Evolutionary conservation across 2,329 filamentous ascomycete genomes (phyloP), one percentile per base, ranked within the genome.

Genomic region (Sphaerulina vaccinii): DNA sequence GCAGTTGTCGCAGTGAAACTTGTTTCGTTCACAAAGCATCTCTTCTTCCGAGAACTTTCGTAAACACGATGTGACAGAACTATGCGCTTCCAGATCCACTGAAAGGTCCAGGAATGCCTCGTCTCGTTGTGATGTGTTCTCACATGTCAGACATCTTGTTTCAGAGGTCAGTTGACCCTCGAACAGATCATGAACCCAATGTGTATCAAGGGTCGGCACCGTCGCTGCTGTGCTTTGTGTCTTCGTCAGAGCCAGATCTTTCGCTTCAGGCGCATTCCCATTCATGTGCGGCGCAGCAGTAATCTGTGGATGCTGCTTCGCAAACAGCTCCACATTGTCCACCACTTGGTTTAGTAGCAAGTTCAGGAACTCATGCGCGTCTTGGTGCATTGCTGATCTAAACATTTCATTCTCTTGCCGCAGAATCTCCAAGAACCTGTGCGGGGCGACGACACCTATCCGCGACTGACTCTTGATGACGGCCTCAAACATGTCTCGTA

Each of bases 1-100:
- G 62, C 93, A 99, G 63, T 91, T 91, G 69, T 99, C 93, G 73
- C 93, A 99, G 68, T 99, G 92, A 61, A 99, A 99, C 68, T 99
- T 99, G 76, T 99, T 97, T 55, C 91, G 82, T 73, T 99, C 93
- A 67, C 93, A 97, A 52, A 99, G 80, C 90, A 97, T 96, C 71
- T 99, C 93, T 65, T 97, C 93, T 39, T 93, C 90, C 0, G 93
- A 99, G 65, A 99, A 99, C 65, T 96, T 96, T 53, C 89, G 83
- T 58, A 99, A 73, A 68, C 93, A 99, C 21, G 93, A 92, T 2
- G 93, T 97, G 3, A 99, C 93, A 0, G 93, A 99, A 0, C 91
- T 91, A 68, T 97, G 90, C 65, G 96, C 86, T 60, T 96, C 90
- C 10, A 99, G 76, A 70, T 99, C 93, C 49, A 99, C 96, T 0